A percentile compares a stretch with the other conserved stretches of the same genome.
Conservation (phyloP, 1,284 basidiomycete species). For the Laetiporus sulphureus region DNA sequence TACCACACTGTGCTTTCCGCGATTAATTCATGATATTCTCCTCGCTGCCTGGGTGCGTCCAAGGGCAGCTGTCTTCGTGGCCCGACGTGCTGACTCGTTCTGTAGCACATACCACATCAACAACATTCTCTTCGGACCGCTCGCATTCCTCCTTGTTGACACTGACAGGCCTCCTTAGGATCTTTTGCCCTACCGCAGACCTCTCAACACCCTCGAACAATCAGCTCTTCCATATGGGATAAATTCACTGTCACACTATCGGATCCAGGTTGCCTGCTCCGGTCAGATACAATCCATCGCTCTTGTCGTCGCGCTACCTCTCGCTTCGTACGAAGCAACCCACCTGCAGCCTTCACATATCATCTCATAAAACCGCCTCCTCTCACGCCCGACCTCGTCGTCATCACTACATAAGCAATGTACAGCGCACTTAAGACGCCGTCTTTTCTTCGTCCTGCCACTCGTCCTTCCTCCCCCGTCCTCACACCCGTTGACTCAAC, state of each 20-base stretch:
- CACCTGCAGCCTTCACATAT: too few relatives aligned
- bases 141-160: constrained; percentile 53
- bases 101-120: constrained; percentile 41
- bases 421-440: constrained; percentile 64
- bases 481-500: constrained; percentile 37
- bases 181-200: constrained; percentile 12
- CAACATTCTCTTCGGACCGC: constrained; percentile 58
- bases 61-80: too few relatives aligned
- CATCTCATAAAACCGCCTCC: too few relatives aligned
- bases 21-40: constrained; percentile 20
- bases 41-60: constrained; percentile 21
- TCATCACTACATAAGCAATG: constrained; percentile 25
- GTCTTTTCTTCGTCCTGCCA: constrained; percentile 56
- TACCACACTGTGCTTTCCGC: constrained; percentile 9
- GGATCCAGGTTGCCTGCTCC: constrained; percentile 33
- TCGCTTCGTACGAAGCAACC: constrained; percentile 8
- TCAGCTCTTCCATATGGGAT: constrained; percentile 50
- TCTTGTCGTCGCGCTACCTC: constrained; percentile 15
- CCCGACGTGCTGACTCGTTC: constrained; percentile 6
- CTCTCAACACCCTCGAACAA: constrained; percentile 8
- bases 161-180: constrained; percentile 73
- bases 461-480: constrained; percentile 55
- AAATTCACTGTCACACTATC: constrained; percentile 32
- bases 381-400: too few relatives aligned
- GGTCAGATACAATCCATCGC: too few relatives aligned